Evolutionary conservation across 1,139 yeast species (phyloP), one percentile per base, ranked within the genome.

Genomic region (Zhuliangozyma blackwelliae): DNA sequence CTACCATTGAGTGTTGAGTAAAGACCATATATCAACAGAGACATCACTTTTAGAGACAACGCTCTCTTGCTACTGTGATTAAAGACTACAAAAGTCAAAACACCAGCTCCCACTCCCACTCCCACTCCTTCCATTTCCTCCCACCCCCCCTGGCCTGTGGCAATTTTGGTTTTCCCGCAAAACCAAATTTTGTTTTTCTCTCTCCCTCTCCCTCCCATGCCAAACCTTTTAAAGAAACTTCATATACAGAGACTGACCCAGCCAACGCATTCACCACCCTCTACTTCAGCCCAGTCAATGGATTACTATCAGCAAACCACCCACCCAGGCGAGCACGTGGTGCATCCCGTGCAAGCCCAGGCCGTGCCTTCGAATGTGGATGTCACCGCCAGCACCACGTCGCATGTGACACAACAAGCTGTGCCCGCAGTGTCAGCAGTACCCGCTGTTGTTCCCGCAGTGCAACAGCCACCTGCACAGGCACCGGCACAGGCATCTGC

Each of bases 201-300:
- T n/a, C n/a, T n/a, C n/a, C n/a, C n/a, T n/a, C n/a, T n/a, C 4
- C 16, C 16, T 16, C 16, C 41, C 36, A 52, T 52, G 57, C 45
- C 53, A 10, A 54, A 53, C 40, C 39, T 54, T 29, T 47, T 54
- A 32, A 49, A 40, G 39, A 54, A 50, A 40, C 54, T 54, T 37
- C 54, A 54, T 37, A 49, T 52, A 21, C 40, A 49, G 20, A 51
- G 44, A 40, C 49, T 41, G 48, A 42, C 26, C 30, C 44, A 27
- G 32, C 32, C 29, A 36, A 23, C 40, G 31, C 30, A 40, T 27
- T 29, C 41, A 32, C 40, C 29, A 26, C 33, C 9, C 16, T 26
- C 27, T 25, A 25, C 30, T 27, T 11, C 19, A 38, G 29, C 32
- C 36, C 32, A 29, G 20, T 37, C 35, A 31, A 44, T 37, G 49